Percentiles rank a stretch among this genome's conserved stretches.
phyloP scores from a whole-genome alignment of 306 rosid species.

The Acacia acuminata region DNA sequence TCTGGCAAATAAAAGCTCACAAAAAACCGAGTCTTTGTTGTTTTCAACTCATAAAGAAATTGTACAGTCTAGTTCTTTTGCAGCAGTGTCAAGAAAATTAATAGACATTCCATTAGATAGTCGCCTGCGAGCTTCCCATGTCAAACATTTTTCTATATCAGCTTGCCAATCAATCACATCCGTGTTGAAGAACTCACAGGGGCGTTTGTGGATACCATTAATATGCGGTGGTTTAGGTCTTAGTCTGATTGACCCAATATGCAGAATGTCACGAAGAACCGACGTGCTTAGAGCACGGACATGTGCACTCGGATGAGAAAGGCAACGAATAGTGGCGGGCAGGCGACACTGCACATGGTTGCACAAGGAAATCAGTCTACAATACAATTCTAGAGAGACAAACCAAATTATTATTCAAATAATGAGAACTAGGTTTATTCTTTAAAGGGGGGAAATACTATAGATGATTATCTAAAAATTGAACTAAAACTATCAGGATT shows the following conservation, averaged over 20 bases:
- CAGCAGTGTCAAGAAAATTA: constrained; percentile 60
- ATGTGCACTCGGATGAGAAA: constrained; percentile 80
- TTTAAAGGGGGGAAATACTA: not conserved
- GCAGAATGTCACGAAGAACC: constrained; percentile 77
- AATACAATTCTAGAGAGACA: not conserved
- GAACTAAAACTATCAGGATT: not conserved
- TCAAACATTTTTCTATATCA: constrained; percentile 61
- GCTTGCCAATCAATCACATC: constrained; percentile 60
- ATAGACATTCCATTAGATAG: constrained; percentile 61
- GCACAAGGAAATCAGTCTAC: constrained; percentile 23
- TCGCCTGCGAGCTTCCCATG: constrained; percentile 75
- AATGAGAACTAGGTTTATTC: not conserved
- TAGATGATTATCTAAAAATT: not conserved
- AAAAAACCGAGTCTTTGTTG: constrained; percentile 29
- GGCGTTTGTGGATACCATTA: constrained; percentile 43
- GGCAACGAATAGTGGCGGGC: constrained; percentile 71
- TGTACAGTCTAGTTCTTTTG: constrained; percentile 67
- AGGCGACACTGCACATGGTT: constrained; percentile 70
- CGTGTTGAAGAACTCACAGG: constrained; percentile 49
- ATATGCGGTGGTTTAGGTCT: constrained; percentile 38
- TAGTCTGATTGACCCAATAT: constrained; percentile 46
- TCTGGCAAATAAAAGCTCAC: constrained; percentile 1
- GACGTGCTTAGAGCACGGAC: constrained; percentile 76
- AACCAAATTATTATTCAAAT: not conserved
- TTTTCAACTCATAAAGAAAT: constrained; percentile 45